Conservation (phyloP, 2,329 filamentous ascomycete genomes). For the Paecilomyces sp. region DNA sequence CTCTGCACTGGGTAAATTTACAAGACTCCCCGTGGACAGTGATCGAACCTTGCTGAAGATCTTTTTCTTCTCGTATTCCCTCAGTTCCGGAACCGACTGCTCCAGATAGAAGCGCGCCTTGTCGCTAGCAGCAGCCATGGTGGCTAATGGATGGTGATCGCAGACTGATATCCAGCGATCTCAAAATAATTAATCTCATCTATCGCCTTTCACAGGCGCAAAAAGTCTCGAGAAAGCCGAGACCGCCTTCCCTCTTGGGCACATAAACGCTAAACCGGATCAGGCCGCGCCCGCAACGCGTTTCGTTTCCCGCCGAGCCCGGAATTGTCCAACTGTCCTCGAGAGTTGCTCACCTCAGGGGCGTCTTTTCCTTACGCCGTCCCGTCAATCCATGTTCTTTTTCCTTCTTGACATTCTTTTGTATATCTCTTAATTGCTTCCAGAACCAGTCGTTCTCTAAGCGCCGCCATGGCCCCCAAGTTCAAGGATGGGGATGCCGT, state of each 20-base stretch:
- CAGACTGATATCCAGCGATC: background rate
- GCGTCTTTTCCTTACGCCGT: background rate
- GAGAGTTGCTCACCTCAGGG: background rate
- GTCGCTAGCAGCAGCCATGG: constrained; percentile 78
- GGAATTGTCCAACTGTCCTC: background rate
- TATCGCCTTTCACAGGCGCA: constrained; percentile 7
- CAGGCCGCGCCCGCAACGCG: constrained; percentile 9
- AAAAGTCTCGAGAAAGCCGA: constrained; percentile 24
- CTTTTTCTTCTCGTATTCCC: constrained; percentile 84
- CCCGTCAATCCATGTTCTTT: constrained; percentile 4
- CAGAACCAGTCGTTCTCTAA: constrained; percentile 12
- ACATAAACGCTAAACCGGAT: constrained; percentile 8
- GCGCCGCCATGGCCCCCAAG: constrained; percentile 51
- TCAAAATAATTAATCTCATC: background rate
- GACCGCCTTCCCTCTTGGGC: background rate
- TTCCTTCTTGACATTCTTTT: constrained; percentile 10
- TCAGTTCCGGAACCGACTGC: constrained; percentile 82
- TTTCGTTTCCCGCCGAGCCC: constrained; percentile 6
- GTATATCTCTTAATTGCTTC: constrained; percentile 3
- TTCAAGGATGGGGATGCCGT: constrained; percentile 57
- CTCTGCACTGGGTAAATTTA: background rate
- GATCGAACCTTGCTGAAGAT: constrained; percentile 69
- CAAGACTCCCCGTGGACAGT: constrained; percentile 1
- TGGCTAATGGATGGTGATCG: constrained; percentile 11
- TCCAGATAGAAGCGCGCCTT: constrained; percentile 95